Percentiles rank a stretch among this genome's conserved stretches.
Evolutionary conservation across 2,329 filamentous ascomycete species (phyloP).

Genomic region (Orbilia oligospora): DNA sequence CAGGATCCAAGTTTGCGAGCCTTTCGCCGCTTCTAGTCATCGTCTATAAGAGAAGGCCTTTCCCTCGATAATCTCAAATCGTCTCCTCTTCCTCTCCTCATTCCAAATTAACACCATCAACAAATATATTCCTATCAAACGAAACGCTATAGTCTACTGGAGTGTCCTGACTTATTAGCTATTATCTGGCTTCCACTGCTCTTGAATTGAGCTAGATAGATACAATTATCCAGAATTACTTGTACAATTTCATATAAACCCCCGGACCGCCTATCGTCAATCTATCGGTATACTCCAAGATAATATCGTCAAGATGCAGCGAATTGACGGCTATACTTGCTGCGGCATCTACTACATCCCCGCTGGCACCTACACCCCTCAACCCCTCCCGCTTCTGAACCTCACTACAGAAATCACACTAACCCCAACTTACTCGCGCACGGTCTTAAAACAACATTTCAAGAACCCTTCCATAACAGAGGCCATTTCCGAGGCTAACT

Average conservation of each 20-base stretch:
- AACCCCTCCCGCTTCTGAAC: constrained; percentile 46
- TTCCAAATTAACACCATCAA: constrained; percentile 10
- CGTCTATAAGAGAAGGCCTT: constrained; percentile 38
- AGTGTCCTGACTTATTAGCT: no score
- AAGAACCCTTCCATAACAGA: constrained; percentile 71
- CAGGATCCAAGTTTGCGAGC: constrained; percentile 30
- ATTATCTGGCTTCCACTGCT: no score
- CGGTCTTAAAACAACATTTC: constrained; percentile 73
- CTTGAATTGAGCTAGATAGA: no score
- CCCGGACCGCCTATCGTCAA: not conserved
- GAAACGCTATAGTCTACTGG: no score
- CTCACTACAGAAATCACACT: constrained; percentile 53
- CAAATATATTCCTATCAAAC: no score
- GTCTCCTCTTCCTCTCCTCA: constrained; percentile 30
- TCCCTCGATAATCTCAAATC: constrained; percentile 21
- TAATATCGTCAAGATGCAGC: constrained; percentile 32
- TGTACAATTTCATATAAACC: not conserved
- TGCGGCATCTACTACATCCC: constrained; percentile 53
- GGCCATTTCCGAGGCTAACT: constrained; percentile 73
- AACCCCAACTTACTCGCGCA: constrained; percentile 66
- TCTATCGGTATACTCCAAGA: not conserved
- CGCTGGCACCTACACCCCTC: constrained; percentile 16
- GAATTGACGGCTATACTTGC: constrained; percentile 38
- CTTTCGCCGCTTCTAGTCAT: not conserved
- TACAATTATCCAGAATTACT: not conserved